Evolutionary conservation across 2,329 filamentous ascomycete genomes (phyloP).

Genomic region (Seiridium unicorne): DNA sequence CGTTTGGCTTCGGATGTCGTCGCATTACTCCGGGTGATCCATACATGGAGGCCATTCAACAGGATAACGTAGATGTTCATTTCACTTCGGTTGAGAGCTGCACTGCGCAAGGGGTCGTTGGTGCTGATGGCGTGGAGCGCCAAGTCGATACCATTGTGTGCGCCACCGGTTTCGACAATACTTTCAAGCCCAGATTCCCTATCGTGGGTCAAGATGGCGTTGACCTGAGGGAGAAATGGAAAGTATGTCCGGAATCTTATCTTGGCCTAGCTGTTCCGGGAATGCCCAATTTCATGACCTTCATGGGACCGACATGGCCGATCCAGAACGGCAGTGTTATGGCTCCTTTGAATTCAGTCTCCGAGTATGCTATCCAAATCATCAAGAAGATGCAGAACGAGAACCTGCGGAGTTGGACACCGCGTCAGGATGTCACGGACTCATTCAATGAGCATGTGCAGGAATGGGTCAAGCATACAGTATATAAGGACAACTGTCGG

Average conservation of each 20-base stretch:
- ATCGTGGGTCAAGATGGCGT: not conserved
- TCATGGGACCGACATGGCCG: not conserved
- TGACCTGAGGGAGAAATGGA: not conserved
- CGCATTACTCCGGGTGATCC: not conserved
- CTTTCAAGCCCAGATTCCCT: not conserved
- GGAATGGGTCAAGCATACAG: not conserved
- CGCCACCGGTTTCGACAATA: not conserved
- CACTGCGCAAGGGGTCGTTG: not conserved
- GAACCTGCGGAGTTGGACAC: not conserved
- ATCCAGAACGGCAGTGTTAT: not conserved
- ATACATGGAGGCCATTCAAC: not conserved
- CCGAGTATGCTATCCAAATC: not conserved
- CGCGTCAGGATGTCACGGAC: not conserved
- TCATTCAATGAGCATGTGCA: not conserved
- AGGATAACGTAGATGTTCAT: not conserved
- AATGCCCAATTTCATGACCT: slow-evolving; percentile 1
- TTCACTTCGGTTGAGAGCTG: not conserved
- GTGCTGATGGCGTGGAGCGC: not conserved
- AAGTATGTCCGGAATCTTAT: not conserved
- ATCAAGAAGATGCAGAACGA: not conserved
- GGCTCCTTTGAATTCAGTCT: not conserved
- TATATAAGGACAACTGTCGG: not conserved
- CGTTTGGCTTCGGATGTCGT: not conserved
- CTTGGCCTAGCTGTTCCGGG: not conserved
- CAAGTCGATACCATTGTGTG: not conserved